phyloP scores from a whole-genome alignment of 306 rosid species.

The Crataegus laevigata region DNA sequence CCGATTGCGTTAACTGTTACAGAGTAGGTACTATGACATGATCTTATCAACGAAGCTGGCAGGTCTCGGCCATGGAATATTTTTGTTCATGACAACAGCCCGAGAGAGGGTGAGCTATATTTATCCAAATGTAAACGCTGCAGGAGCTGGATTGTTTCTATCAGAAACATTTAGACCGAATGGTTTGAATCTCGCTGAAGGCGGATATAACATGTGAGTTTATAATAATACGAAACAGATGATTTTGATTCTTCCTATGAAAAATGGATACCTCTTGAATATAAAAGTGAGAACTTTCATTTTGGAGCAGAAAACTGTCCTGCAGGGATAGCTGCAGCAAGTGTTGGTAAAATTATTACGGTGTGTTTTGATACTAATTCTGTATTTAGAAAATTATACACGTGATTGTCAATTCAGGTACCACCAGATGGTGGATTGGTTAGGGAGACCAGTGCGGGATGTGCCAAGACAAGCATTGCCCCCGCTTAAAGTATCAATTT shows the following conservation, averaged over 20 bases:
- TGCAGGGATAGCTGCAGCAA: background rate
- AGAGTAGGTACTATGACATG: conserved; percentile 93
- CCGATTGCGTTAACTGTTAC: conserved; percentile 22
- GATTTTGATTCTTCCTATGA: background rate
- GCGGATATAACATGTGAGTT: conserved; percentile 81
- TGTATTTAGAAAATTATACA: background rate
- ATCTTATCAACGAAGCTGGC: conserved; percentile 80
- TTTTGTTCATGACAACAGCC: conserved; percentile 83
- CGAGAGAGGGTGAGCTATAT: conserved; percentile 78
- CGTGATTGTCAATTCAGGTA: conserved; percentile 50
- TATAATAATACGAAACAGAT: background rate
- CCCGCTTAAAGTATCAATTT: conserved; percentile 59
- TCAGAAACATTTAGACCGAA: conserved; percentile 68
- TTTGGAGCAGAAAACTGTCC: background rate
- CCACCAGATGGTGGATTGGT: conserved; percentile 87
- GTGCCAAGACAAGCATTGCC: conserved; percentile 56
- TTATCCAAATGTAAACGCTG: conserved; percentile 86
- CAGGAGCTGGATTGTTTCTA: conserved; percentile 79
- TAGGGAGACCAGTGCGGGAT: conserved; percentile 57
- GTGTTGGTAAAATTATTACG: background rate
- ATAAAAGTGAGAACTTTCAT: background rate
- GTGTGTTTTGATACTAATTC: background rate
- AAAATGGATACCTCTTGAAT: background rate
- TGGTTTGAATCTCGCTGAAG: conserved; percentile 63
- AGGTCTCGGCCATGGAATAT: conserved; percentile 77